phyloP scores from a whole-genome alignment of 2,329 filamentous ascomycete genomes.

The Fusarium pseudocircinatum region DNA sequence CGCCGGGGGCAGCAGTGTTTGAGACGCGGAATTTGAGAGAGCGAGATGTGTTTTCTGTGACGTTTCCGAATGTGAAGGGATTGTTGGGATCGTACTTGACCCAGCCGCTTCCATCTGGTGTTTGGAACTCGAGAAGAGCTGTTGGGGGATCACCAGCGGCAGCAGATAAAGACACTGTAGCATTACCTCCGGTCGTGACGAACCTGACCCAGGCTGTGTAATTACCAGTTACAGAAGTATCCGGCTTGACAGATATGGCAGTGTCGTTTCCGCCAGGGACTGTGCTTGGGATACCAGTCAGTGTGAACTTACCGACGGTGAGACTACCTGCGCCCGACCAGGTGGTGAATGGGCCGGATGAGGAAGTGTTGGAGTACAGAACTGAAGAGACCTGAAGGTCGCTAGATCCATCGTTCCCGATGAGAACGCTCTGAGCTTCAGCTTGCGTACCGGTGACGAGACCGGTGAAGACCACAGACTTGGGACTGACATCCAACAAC shows the following conservation, averaged over 20 bases:
- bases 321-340: slow-evolving; percentile 50
- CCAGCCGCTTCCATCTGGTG: slow-evolving; percentile 60
- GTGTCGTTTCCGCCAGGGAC: slow-evolving; percentile 53
- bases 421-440: slow-evolving; percentile 55
- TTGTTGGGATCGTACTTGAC: slow-evolving; percentile 53
- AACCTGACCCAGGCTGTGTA: slow-evolving; percentile 61
- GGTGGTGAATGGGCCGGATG: slow-evolving; percentile 56
- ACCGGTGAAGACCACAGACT: slow-evolving; percentile 59
- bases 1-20: slow-evolving; percentile 58
- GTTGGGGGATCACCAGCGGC: slow-evolving; percentile 59
- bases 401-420: slow-evolving; percentile 61
- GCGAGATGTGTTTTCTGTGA: slow-evolving; percentile 60
- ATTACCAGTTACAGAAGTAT: slow-evolving; percentile 57
- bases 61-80: slow-evolving; percentile 65
- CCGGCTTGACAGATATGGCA: slow-evolving; percentile 58
- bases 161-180: slow-evolving; percentile 58
- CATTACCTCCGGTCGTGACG: slow-evolving; percentile 59
- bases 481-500: slow-evolving; percentile 59
- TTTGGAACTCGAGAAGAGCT: slow-evolving; percentile 65
- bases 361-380: slow-evolving; percentile 54
- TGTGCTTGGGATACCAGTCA: slow-evolving; percentile 56
- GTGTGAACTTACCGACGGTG: slow-evolving; percentile 58
- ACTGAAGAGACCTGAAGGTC: slow-evolving; percentile 56
- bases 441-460: slow-evolving; percentile 56
- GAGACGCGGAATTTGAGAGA: slow-evolving; percentile 62